phyloP scores from a whole-genome alignment of 2,329 filamentous ascomycete genomes.

The Microsporum ferrugineum region DNA sequence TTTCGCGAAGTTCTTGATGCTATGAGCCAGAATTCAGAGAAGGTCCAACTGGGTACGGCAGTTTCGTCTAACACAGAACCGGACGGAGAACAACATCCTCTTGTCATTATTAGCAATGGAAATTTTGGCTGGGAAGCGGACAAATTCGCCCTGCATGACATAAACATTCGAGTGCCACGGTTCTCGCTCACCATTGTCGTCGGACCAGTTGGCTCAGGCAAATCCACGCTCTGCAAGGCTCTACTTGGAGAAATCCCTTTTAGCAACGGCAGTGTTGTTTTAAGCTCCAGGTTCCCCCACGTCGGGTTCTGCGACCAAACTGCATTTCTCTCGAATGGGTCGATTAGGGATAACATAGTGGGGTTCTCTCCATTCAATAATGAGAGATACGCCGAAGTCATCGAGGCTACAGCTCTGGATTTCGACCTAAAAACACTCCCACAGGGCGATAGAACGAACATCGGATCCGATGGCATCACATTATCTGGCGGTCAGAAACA shows the following conservation, averaged over 20 bases:
- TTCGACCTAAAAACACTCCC: conserved; percentile 53
- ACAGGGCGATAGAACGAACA: conserved; percentile 50
- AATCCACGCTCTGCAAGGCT: conserved; percentile 26
- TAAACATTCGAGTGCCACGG: conserved; percentile 11
- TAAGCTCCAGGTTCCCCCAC: conserved; percentile 6
- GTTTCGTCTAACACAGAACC: background rate
- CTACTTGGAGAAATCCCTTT: conserved; percentile 26
- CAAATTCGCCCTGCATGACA: conserved; percentile 15
- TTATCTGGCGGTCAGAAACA: conserved; percentile 51
- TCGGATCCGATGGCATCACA: conserved; percentile 51
- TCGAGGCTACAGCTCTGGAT: conserved; percentile 51
- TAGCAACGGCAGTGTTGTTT: conserved; percentile 17
- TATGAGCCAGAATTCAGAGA: background rate
- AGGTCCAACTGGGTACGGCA: background rate
- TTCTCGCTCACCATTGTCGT: conserved; percentile 20
- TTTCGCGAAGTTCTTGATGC: conserved; percentile 9
- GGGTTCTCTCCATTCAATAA: conserved; percentile 59
- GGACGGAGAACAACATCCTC: no score
- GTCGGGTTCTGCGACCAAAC: conserved; percentile 15
- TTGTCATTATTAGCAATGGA: conserved; percentile 12
- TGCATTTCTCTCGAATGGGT: conserved; percentile 14
- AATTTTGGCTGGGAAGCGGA: conserved; percentile 21
- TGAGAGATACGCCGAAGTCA: conserved; percentile 54
- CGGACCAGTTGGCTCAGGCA: conserved; percentile 23
- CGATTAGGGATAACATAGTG: conserved; percentile 36